Evolutionary conservation across 2,329 filamentous ascomycete species (phyloP).

Genomic region (Scytalidium sp.): DNA sequence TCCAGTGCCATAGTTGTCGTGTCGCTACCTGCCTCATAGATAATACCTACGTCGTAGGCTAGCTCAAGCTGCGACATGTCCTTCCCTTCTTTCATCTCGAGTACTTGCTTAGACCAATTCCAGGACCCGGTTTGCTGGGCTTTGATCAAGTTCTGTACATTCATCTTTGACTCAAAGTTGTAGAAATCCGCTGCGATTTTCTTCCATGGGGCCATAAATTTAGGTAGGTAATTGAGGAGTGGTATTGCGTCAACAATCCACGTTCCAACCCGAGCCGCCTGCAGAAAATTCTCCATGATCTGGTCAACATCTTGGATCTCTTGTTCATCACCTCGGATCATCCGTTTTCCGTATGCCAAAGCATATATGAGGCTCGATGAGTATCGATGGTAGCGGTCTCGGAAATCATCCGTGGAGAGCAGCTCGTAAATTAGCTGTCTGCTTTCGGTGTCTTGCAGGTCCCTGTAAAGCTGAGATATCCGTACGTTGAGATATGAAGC

Average conservation of each 20-base stretch:
- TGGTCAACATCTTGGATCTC: not conserved
- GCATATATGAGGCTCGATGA: constrained; percentile 27
- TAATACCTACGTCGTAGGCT: constrained; percentile 6
- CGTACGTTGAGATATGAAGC: constrained; percentile 23
- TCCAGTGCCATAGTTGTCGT: constrained; percentile 8
- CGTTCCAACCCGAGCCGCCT: not conserved
- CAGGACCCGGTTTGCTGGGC: no score
- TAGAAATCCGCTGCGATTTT: no score
- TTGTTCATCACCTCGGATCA: constrained; percentile 1
- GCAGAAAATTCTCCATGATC: not conserved
- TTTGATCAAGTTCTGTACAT: no score
- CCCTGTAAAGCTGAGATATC: constrained; percentile 11
- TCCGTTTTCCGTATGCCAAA: constrained; percentile 23
- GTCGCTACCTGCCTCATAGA: constrained; percentile 12
- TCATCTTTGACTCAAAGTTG: no score
- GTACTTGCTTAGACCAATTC: constrained; percentile 1
- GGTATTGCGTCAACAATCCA: not conserved
- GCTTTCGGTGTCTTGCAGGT: constrained; percentile 27
- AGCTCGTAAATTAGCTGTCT: constrained; percentile 23
- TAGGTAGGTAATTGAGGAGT: not conserved
- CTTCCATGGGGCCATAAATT: not conserved
- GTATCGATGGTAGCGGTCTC: constrained; percentile 20
- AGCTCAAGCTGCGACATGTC: constrained; percentile 8
- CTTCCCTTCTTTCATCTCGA: constrained; percentile 3
- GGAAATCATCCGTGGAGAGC: constrained; percentile 22